Conservation (phyloP, 768 basidiomycete genomes). For the Pleurotus ostreatus region DNA sequence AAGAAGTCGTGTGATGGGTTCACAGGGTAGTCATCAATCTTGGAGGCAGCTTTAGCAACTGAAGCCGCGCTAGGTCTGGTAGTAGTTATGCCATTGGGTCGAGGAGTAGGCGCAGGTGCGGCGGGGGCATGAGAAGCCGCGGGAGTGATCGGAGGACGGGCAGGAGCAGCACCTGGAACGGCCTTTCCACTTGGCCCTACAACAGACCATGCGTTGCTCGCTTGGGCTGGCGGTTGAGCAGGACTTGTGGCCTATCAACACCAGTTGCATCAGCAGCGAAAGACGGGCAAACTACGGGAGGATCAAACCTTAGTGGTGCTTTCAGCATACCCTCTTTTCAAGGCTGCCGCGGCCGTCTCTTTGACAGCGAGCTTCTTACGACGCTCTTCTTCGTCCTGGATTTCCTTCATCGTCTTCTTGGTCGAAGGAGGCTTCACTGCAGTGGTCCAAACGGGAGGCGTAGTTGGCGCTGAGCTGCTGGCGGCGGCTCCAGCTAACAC, state of each 20-base stretch:
- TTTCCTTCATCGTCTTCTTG: slow-evolving; percentile 98
- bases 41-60: slow-evolving; percentile 26
- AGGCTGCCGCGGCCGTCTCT: slow-evolving; percentile 52
- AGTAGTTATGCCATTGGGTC: slow-evolving; percentile 36
- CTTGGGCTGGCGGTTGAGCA: slow-evolving; percentile 18
- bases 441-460: slow-evolving; percentile 72
- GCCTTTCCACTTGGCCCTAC: slow-evolving; percentile 78
- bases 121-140: slow-evolving; percentile 24
- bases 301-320: slow-evolving; percentile 63
- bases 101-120: slow-evolving; percentile 26
- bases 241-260: slow-evolving; percentile 11
- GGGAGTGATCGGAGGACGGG: slow-evolving; percentile 29
- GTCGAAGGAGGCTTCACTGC: slow-evolving; percentile 45
- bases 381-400: slow-evolving; percentile 94
- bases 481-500: slow-evolving; percentile 20
- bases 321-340: slow-evolving; percentile 76
- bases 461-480: slow-evolving; percentile 12
- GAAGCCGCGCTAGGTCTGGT: slow-evolving; percentile 31
- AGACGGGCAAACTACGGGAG: background rate
- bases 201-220: slow-evolving; percentile 72
- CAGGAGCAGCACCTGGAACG: slow-evolving; percentile 27
- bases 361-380: slow-evolving; percentile 67
- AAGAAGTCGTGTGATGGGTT: slow-evolving; percentile 88
- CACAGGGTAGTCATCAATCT: slow-evolving; percentile 58
- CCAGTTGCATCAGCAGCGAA: background rate